These are phyloP conservation scores for Carallia pectinifolia DNA, from an alignment of 345 rosid genomes.

Conservation along the genomic window DNA sequence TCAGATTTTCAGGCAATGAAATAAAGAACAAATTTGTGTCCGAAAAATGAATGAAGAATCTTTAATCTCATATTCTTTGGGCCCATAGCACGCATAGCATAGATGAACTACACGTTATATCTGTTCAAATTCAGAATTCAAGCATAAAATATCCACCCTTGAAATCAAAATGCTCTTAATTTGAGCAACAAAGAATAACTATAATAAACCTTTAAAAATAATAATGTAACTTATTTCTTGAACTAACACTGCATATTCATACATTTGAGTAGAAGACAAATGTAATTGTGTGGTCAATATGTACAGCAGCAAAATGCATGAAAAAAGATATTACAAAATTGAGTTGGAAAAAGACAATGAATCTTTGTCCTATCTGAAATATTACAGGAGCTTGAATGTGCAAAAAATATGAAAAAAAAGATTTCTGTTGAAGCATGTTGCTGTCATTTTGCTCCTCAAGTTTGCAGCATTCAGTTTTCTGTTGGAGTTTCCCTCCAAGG, in stretches of 20 bases:
- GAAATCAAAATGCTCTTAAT: not conserved
- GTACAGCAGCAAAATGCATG: slow-evolving; percentile 28
- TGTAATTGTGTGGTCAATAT: slow-evolving; percentile 33
- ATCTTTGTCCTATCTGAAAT: slow-evolving; percentile 12
- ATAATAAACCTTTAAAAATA: slow-evolving; percentile 9
- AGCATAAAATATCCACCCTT: too few relatives aligned
- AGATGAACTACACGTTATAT: too few relatives aligned
- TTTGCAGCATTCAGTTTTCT: too few relatives aligned
- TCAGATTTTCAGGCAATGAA: too few relatives aligned
- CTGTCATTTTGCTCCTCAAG: too few relatives aligned
- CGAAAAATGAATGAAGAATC: too few relatives aligned
- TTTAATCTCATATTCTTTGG: too few relatives aligned
- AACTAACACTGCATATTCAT: slow-evolving; percentile 17
- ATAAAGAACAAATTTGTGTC: too few relatives aligned
- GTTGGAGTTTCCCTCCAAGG: too few relatives aligned
- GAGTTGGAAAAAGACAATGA: not conserved
- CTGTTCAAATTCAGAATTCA: too few relatives aligned
- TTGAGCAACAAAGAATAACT: not conserved
- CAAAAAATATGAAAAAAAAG: slow-evolving; percentile 1
- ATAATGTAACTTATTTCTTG: slow-evolving; percentile 17
- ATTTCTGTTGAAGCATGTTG: too few relatives aligned
- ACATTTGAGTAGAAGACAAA: slow-evolving; percentile 16
- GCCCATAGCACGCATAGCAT: too few relatives aligned
- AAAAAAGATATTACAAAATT: slow-evolving; percentile 28
- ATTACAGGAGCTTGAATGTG: slow-evolving; percentile 18